phyloP scores from a whole-genome alignment of 139 green algal genomes.

The Gonium pectorale region DNA sequence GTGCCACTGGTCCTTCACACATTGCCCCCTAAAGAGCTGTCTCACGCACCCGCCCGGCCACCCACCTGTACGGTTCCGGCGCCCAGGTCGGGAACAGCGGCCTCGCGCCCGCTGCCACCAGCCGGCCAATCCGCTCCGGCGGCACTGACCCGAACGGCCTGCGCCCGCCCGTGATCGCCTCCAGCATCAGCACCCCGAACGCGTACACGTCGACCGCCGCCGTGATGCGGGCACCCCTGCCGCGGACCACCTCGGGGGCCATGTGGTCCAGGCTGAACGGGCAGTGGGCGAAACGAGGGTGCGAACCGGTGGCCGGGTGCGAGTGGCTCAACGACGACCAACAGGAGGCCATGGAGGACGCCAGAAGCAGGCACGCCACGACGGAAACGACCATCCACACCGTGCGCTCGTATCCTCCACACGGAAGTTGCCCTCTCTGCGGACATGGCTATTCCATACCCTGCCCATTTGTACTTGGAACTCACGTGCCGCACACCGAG shows the following conservation, averaged over 20 bases:
- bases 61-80: constrained; percentile 18
- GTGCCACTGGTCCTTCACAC: not conserved
- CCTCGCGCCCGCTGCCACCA: constrained; percentile 4
- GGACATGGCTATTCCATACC: too few species aligned
- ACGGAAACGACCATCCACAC: too few species aligned
- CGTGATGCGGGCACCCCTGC: not conserved
- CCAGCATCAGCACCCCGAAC: constrained; percentile 31
- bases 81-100: constrained; percentile 19
- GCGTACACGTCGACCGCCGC: constrained; percentile 9
- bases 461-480: not conserved
- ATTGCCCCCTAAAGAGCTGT: too few species aligned
- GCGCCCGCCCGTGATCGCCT: constrained; percentile 2
- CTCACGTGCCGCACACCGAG: constrained; percentile 11
- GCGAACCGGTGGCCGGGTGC: not conserved
- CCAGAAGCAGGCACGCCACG: too few species aligned
- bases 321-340: not conserved
- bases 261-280: constrained; percentile 20
- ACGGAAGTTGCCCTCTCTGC: too few species aligned
- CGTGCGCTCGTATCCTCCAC: too few species aligned
- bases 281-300: not conserved
- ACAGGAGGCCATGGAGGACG: not conserved
- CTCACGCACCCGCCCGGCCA: too few species aligned
- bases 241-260: not conserved
- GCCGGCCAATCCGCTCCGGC: not conserved
- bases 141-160: not conserved